A percentile compares a stretch with the other conserved stretches of the same genome.
Conservation (phyloP, 2,329 filamentous ascomycete species). For the Beauveria scarabaeidicola region DNA sequence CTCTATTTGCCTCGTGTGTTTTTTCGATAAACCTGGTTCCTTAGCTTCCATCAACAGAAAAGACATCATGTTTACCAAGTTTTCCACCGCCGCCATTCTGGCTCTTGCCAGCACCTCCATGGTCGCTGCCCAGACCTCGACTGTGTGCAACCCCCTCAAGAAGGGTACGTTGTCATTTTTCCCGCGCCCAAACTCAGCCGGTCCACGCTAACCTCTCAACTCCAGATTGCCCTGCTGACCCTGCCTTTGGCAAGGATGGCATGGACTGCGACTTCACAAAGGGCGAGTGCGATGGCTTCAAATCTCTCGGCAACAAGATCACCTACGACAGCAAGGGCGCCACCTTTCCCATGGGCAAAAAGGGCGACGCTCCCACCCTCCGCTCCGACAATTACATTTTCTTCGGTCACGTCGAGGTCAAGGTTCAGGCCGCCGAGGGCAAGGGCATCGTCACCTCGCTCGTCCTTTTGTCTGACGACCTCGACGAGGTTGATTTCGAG, state of each 20-base stretch:
- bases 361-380: slow-evolving; percentile 63
- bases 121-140: slow-evolving; percentile 48
- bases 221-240: slow-evolving; percentile 60
- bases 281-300: slow-evolving; percentile 53
- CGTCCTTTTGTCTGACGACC: slow-evolving; percentile 78
- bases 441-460: slow-evolving; percentile 81
- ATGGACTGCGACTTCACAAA: slow-evolving; percentile 66
- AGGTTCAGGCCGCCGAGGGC: slow-evolving; percentile 70
- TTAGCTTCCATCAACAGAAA: neutral
- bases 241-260: slow-evolving; percentile 59
- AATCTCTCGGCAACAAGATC: slow-evolving; percentile 38
- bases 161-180: slow-evolving; percentile 29
- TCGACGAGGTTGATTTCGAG: slow-evolving; percentile 96
- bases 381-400: slow-evolving; percentile 83
- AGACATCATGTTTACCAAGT: slow-evolving; percentile 33
- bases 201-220: slow-evolving; percentile 15
- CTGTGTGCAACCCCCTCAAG: slow-evolving; percentile 47
- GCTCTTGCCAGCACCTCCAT: slow-evolving; percentile 40
- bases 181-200: too few relatives aligned
- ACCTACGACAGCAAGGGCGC: slow-evolving; percentile 40
- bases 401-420: slow-evolving; percentile 81
- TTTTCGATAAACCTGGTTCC: slow-evolving; percentile 9
- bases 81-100: slow-evolving; percentile 37
- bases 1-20: neutral
- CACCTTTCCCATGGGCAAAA: slow-evolving; percentile 58